phyloP scores from a whole-genome alignment of 2,329 filamentous ascomycete species.

The Claviceps monticola region DNA sequence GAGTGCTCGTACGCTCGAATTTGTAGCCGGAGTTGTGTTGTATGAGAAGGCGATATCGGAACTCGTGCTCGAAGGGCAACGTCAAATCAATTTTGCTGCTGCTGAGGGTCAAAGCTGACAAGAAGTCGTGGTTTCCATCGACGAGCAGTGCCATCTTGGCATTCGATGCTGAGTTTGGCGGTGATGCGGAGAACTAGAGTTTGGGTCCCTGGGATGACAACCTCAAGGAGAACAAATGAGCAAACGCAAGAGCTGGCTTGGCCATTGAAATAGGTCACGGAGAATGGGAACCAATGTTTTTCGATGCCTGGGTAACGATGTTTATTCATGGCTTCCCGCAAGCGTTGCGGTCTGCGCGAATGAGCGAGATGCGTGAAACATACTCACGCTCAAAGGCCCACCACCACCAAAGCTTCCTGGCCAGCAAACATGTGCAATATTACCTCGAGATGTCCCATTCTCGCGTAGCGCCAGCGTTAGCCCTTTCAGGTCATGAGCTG shows the following conservation, averaged over 20 bases:
- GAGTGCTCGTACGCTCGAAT: neutral
- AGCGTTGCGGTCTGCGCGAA: neutral
- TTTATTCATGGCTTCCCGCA: neutral
- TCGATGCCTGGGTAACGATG: neutral
- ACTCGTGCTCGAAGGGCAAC: constrained; percentile 3
- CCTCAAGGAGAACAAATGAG: neutral
- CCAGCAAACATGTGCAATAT: neutral
- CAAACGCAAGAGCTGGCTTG: neutral
- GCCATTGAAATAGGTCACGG: neutral
- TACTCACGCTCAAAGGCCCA: too few species aligned
- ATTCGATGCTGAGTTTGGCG: neutral
- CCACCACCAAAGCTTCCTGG: neutral
- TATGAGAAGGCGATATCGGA: neutral
- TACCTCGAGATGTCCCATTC: neutral
- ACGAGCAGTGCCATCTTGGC: neutral
- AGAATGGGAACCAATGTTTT: neutral
- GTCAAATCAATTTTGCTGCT: constrained; percentile 1
- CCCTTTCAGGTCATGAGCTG: neutral
- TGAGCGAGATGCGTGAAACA: neutral
- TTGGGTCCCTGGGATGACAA: neutral
- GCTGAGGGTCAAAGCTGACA: neutral
- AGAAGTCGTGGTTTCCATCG: neutral
- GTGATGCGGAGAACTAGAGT: neutral
- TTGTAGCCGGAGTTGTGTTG: neutral
- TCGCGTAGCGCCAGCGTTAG: neutral